A percentile compares a stretch with the other conserved stretches of the same genome.
phyloP scores from a whole-genome alignment of 1,284 basidiomycete species.

The Wolfiporia cocos region DNA sequence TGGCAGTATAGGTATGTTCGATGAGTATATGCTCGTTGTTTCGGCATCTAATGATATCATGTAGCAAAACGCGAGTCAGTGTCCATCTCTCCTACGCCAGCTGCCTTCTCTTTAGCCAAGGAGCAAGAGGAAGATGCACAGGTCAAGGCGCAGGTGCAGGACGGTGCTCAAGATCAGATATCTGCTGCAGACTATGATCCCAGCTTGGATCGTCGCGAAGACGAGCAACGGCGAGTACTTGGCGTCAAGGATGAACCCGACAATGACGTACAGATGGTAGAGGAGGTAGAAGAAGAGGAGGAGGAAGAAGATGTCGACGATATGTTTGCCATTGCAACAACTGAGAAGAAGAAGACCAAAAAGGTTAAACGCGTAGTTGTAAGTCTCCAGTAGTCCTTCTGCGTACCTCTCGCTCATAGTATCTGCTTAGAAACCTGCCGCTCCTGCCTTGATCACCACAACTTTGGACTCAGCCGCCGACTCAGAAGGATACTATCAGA shows the following conservation, averaged over 20 bases:
- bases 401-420: slow-evolving; percentile 1
- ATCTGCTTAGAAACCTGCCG: slow-evolving; percentile 41
- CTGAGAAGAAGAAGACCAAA: slow-evolving; percentile 54
- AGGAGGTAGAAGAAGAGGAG: slow-evolving; percentile 46
- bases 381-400: slow-evolving; percentile 21
- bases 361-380: slow-evolving; percentile 52
- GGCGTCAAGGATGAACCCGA: slow-evolving; percentile 35
- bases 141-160: slow-evolving; percentile 34
- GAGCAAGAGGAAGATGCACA: slow-evolving; percentile 42
- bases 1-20: no score
- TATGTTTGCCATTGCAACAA: slow-evolving; percentile 74
- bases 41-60: not conserved
- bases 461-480: slow-evolving; percentile 77
- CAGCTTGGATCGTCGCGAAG: slow-evolving; percentile 75
- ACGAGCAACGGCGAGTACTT: slow-evolving; percentile 64
- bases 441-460: slow-evolving; percentile 62
- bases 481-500: slow-evolving; percentile 91
- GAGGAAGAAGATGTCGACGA: slow-evolving; percentile 79
- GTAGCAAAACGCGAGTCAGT: slow-evolving; percentile 44
- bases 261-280: slow-evolving; percentile 49
- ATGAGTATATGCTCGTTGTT: no score
- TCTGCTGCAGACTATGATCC: slow-evolving; percentile 94
- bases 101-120: slow-evolving; percentile 55
- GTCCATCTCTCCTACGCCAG: slow-evolving; percentile 50
- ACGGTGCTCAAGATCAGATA: slow-evolving; percentile 60